These are phyloP conservation scores for Dendrobium huoshanense DNA, from an alignment of 106 monocot genomes.

Conservation along the genomic window DNA sequence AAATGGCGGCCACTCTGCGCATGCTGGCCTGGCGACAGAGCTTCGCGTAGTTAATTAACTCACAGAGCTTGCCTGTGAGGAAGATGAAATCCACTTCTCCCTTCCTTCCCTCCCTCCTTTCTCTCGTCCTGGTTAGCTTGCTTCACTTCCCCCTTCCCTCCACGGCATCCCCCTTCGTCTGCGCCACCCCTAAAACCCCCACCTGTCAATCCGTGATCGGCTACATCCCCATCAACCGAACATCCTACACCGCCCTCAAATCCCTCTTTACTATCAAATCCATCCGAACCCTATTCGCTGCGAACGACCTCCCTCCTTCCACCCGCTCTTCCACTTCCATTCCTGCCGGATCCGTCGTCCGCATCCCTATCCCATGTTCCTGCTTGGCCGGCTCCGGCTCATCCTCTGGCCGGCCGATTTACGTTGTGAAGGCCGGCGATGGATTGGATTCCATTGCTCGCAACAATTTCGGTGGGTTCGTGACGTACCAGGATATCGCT, in stretches of 20 bases:
- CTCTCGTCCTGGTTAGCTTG: not conserved
- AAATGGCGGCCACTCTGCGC: too few species aligned
- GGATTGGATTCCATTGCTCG: conserved; percentile 43
- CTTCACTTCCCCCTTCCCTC: not conserved
- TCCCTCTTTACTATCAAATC: conserved; percentile 53
- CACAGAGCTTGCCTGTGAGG: not conserved
- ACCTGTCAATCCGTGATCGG: conserved; percentile 51
- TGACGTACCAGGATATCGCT: conserved; percentile 47
- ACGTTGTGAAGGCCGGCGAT: conserved; percentile 42
- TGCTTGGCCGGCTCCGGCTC: conserved; percentile 49
- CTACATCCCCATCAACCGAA: conserved; percentile 47
- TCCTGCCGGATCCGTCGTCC: conserved; percentile 30
- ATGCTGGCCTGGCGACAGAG: too few species aligned
- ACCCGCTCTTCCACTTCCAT: conserved; percentile 24
- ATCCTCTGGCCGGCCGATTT: conserved; percentile 30
- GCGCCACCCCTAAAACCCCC: conserved; percentile 21
- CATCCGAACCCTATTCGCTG: conserved; percentile 42
- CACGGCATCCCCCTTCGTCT: conserved; percentile 32
- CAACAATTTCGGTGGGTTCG: conserved; percentile 32
- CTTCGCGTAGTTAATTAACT: not conserved
- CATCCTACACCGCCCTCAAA: conserved; percentile 45
- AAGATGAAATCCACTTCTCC: not conserved
- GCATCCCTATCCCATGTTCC: conserved; percentile 54
- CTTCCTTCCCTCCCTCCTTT: not conserved
- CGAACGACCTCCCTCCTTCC: conserved; percentile 49